Evolutionary conservation across 192 early-diverging fungal species (phyloP), one percentile per base, ranked within the genome.

Genomic region (Backusella macrospora): DNA sequence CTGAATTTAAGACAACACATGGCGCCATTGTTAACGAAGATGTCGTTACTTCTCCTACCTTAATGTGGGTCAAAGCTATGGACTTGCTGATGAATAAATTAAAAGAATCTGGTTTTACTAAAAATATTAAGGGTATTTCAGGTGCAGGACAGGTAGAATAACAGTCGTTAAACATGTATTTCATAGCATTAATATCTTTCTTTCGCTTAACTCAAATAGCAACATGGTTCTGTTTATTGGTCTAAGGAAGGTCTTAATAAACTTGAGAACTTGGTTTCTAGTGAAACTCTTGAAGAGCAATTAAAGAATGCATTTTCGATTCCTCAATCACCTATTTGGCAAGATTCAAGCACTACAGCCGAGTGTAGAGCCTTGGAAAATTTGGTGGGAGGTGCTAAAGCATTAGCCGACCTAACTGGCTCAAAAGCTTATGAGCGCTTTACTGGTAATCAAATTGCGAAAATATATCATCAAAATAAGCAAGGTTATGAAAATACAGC

Each of bases 141-240:
- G 93, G 92, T 14, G 91, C 87, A 62, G 94, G 86, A 12, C 93
- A 88, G 82, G 87, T 88, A 62, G 18, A n/a, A 26, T 34, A 29
- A 13, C 47, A 21, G 21, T 29, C 18, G 9, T 4, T 43, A 37
- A 44, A 6, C 23, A 4, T 43, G 0, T 44, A 16, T 26, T 14
- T 21, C 68, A 23, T 4, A 5, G 23, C 37, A 69, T 46, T 12
- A 47, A 5, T 23, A 62, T 9, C 10, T 6, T 63, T 23, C 38
- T 10, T 29, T 26, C 21, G 4, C 29, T 44, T 38, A 16, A 43
- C 39, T 45, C 8, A 40, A 59, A 3, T 72, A 94, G 90, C 94
- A 96, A 86, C 94, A 96, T 62, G 94, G 92, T 15, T 91, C 89
- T 73, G 92, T 96, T 2, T 96, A 91, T 80, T 96, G 92, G 93